Percentiles rank a stretch among this genome's conserved stretches.
Conservation (phyloP, 345 rosid genomes). For the Aquilaria malaccensis region DNA sequence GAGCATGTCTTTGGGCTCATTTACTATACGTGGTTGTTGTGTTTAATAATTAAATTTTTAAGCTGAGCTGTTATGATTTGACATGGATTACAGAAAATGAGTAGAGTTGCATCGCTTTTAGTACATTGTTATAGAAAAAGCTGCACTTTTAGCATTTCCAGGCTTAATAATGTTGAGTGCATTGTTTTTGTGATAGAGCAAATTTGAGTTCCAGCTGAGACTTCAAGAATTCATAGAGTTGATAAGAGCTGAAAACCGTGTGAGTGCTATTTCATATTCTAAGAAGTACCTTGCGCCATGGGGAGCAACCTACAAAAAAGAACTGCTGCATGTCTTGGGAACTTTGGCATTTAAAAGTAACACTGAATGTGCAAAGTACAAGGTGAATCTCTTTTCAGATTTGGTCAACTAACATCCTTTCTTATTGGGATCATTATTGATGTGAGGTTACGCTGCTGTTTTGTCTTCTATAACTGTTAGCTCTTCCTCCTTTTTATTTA, state of each 20-base stretch:
- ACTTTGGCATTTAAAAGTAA: conserved; percentile 83
- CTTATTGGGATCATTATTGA: not conserved
- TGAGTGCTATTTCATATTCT: conserved; percentile 73
- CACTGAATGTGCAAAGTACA: conserved; percentile 70
- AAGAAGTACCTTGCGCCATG: conserved; percentile 82
- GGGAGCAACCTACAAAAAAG: conserved; percentile 85
- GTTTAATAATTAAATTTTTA: too few relatives aligned
- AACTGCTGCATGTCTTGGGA: conserved; percentile 70
- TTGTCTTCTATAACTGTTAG: not conserved
- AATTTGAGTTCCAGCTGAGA: conserved; percentile 87
- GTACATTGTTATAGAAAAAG: too few relatives aligned
- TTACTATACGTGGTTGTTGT: too few relatives aligned
- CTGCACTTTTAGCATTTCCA: not conserved
- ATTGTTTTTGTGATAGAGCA: conserved; percentile 58
- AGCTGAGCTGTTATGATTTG: too few relatives aligned
- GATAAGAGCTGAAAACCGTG: conserved; percentile 63
- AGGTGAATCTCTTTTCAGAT: conserved; percentile 40
- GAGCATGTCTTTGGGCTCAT: too few relatives aligned
- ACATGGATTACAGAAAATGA: too few relatives aligned
- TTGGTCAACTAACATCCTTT: not conserved
- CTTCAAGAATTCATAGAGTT: conserved; percentile 93
- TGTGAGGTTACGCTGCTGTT: not conserved
- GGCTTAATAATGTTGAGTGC: not conserved
- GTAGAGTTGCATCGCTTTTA: too few relatives aligned
- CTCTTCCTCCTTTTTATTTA: not conserved